These are phyloP conservation scores for Mucor racemosus DNA, from an alignment of 371 early-diverging fungal genomes.

Conservation along the genomic window DNA sequence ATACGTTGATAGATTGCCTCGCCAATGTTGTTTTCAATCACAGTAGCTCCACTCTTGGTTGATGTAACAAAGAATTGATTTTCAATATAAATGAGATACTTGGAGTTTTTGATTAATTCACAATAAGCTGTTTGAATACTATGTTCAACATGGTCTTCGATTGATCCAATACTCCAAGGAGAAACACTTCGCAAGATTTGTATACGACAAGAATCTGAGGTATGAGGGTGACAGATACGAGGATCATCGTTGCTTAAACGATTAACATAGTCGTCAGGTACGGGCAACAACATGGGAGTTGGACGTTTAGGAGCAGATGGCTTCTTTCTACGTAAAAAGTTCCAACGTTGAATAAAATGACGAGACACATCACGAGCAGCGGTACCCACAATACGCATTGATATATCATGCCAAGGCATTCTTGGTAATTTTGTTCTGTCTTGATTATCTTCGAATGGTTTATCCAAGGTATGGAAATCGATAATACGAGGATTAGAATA, in stretches of 20 bases:
- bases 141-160: conserved; percentile 52
- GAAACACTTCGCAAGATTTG: conserved; percentile 70
- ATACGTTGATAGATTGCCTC: conserved; percentile 78
- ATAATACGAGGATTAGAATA: conserved; percentile 87
- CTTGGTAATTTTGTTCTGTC: conserved; percentile 57
- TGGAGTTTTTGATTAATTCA: conserved; percentile 69
- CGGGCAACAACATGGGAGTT: conserved; percentile 72
- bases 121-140: conserved; percentile 84
- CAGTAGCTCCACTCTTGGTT: conserved; percentile 35
- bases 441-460: conserved; percentile 40
- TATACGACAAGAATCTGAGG: conserved; percentile 53
- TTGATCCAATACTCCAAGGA: conserved; percentile 64
- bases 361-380: conserved; percentile 80
- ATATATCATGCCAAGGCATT: conserved; percentile 97
- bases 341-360: conserved; percentile 93
- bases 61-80: conserved; percentile 85
- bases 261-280: conserved; percentile 60
- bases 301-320: conserved; percentile 41
- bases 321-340: conserved; percentile 73
- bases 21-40: conserved; percentile 76
- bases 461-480: conserved; percentile 77
- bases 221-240: conserved; percentile 28
- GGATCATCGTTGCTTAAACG: background rate
- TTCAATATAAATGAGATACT: conserved; percentile 85
- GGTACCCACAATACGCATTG: conserved; percentile 57